Conservation (phyloP, 2,329 filamentous ascomycete species). For the Cladophialophora carrionii region DNA sequence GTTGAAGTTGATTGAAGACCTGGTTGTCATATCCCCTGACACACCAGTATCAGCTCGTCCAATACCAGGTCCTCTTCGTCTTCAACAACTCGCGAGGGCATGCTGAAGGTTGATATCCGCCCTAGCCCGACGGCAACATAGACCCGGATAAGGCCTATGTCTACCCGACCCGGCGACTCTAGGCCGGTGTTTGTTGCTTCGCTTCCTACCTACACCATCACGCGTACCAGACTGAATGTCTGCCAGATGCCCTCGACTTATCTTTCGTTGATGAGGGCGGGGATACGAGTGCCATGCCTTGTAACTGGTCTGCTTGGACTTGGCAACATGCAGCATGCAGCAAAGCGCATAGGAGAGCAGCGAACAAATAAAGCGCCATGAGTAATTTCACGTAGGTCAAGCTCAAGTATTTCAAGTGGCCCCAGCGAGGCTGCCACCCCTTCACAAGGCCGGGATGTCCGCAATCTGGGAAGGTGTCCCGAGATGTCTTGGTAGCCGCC, state of each 20-base stretch:
- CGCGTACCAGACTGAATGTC: neutral
- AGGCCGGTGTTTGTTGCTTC: neutral
- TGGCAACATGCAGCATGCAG: neutral
- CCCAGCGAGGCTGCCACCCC: conserved; percentile 1
- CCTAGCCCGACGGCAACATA: neutral
- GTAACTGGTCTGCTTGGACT: neutral
- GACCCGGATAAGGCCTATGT: neutral
- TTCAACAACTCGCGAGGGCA: neutral
- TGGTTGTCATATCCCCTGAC: neutral
- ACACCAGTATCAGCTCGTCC: neutral
- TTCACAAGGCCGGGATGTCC: conserved; percentile 5
- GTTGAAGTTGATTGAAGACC: neutral
- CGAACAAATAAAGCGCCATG: neutral
- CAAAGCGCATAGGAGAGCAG: neutral
- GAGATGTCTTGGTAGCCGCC: conserved; percentile 18
- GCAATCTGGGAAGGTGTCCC: neutral
- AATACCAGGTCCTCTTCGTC: neutral
- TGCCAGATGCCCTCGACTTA: neutral
- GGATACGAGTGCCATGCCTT: neutral
- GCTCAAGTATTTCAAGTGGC: neutral
- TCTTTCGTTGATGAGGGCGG: neutral
- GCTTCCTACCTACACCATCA: neutral
- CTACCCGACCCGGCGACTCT: neutral
- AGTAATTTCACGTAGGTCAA: neutral
- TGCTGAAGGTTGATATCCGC: neutral